Percentiles rank a stretch among this genome's conserved stretches.
These are phyloP conservation scores for Arachis stenosperma DNA, from an alignment of 306 rosid species.

Conservation along the genomic window DNA sequence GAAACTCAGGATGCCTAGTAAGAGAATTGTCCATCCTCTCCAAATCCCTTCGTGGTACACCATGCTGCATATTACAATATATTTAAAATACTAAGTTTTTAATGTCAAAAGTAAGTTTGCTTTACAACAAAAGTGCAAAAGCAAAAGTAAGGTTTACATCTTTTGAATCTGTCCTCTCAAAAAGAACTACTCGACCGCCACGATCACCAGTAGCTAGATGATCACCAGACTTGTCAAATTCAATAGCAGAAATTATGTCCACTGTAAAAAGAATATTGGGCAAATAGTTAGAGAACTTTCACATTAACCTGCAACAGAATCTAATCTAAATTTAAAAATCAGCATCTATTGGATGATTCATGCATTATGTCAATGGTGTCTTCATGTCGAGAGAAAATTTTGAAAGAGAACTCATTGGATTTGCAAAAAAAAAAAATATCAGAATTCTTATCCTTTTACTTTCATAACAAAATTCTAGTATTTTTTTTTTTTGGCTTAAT, in stretches of 20 bases:
- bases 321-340: constrained; percentile 29
- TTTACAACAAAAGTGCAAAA: constrained; percentile 19
- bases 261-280: constrained; percentile 58
- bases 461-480: neutral
- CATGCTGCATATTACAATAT: constrained; percentile 58
- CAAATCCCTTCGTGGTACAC: constrained; percentile 82
- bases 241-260: constrained; percentile 98
- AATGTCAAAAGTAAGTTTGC: constrained; percentile 28
- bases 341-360: neutral
- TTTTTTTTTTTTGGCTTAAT: neutral
- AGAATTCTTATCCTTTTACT: neutral
- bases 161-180: constrained; percentile 94
- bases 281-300: constrained; percentile 36
- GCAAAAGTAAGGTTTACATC: constrained; percentile 60
- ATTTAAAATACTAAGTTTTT: constrained; percentile 27
- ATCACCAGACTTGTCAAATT: constrained; percentile 91
- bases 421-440: constrained; percentile 8
- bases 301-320: constrained; percentile 32
- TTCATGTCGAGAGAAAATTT: constrained; percentile 6
- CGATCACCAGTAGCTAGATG: constrained; percentile 99
- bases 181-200: constrained; percentile 99
- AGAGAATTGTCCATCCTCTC: constrained; percentile 81
- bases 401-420: neutral
- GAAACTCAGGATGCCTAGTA: constrained; percentile 95
- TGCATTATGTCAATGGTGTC: neutral